phyloP scores from a whole-genome alignment of 257 asterid genomes.

The Solanum sitiens region DNA sequence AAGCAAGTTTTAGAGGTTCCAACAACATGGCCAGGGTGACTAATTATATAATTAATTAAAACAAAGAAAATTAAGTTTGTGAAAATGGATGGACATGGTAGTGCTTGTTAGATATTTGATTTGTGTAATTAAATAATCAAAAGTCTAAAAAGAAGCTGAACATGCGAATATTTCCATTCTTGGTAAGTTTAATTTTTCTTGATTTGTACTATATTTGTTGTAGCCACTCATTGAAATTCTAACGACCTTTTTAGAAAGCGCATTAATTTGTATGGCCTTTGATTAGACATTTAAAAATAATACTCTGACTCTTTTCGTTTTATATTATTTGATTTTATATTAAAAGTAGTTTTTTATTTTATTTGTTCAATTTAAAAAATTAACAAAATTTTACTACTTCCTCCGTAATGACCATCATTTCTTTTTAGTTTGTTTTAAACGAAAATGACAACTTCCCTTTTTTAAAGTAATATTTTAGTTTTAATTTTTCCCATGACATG shows the following conservation, averaged over 20 bases:
- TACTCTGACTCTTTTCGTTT: rapidly evolving
- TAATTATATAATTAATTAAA: not conserved
- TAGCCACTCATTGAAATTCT: not conserved
- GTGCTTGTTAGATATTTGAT: not conserved
- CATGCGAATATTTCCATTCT: not conserved
- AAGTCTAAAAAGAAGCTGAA: not conserved
- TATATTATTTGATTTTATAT: too few relatives aligned
- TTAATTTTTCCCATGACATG: too few relatives aligned
- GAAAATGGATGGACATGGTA: not conserved
- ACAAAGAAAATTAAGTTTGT: not conserved
- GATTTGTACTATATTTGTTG: not conserved
- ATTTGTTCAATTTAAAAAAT: not conserved
- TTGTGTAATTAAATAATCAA: not conserved
- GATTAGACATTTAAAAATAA: not conserved
- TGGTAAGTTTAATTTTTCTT: not conserved
- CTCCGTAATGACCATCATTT: too few relatives aligned
- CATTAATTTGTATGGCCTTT: not conserved
- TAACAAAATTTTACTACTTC: not conserved
- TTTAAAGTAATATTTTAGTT: too few relatives aligned
- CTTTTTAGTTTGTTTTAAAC: too few relatives aligned
- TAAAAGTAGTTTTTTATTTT: not conserved
- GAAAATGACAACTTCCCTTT: too few relatives aligned
- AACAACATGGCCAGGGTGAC: not conserved
- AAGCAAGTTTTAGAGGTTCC: not conserved
- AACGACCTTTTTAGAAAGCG: not conserved